Conservation (phyloP, 176 grass and related monocot species). For the Bolboschoenus planiculmis region DNA sequence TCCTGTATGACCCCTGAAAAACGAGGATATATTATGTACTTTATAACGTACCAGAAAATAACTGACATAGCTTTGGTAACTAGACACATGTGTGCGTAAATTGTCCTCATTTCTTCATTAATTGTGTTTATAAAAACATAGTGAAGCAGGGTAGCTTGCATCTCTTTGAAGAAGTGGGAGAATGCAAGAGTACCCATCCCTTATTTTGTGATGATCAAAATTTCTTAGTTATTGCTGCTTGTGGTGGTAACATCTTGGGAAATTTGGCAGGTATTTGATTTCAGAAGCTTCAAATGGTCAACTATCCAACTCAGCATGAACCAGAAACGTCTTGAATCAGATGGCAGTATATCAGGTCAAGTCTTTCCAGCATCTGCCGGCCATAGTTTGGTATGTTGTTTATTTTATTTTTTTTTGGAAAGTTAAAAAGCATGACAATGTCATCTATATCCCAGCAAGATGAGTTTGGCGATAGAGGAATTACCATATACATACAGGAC, state of each 20-base stretch:
- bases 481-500: neutral
- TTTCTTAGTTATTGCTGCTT: neutral
- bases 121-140: neutral
- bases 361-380: conserved; percentile 58
- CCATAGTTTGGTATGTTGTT: conserved; percentile 69
- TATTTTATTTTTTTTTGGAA: neutral
- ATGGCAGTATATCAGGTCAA: conserved; percentile 27
- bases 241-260: neutral
- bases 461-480: neutral
- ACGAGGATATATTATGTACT: neutral
- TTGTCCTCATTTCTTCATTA: neutral
- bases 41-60: neutral
- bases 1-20: neutral
- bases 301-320: conserved; percentile 36
- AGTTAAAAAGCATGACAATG: neutral
- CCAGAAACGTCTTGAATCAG: conserved; percentile 31
- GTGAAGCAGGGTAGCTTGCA: neutral
- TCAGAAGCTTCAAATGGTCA: conserved; percentile 78
- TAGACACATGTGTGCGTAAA: neutral
- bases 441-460: neutral
- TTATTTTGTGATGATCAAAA: neutral
- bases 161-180: neutral
- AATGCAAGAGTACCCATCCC: neutral
- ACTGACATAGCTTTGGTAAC: neutral
- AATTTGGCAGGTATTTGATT: conserved; percentile 66